Percentiles rank a stretch among this genome's conserved stretches.
phyloP scores from a whole-genome alignment of 1,139 yeast genomes.

The Sugiyamaella grinbergsii region DNA sequence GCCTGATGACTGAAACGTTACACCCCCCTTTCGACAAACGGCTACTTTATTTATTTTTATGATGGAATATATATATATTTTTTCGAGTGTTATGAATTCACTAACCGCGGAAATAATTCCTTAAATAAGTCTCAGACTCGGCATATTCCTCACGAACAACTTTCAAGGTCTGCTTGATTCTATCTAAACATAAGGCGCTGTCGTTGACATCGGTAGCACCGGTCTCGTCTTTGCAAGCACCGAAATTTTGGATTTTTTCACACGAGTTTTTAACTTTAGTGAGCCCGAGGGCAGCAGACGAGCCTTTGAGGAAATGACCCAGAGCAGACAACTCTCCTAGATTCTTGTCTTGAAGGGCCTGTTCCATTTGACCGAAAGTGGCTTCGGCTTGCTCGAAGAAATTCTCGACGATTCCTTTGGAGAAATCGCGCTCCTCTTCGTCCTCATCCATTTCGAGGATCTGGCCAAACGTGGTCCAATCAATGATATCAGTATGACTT shows the following conservation, averaged over 20 bases:
- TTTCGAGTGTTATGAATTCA: background rate
- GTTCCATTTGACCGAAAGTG: constrained; percentile 73
- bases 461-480: constrained; percentile 88
- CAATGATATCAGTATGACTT: constrained; percentile 59
- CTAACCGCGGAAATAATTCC: constrained; percentile 26
- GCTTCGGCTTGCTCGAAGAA: constrained; percentile 87
- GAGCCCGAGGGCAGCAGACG: constrained; percentile 92
- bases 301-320: constrained; percentile 94
- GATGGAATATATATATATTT: constrained; percentile 3
- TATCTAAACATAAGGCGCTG: constrained; percentile 34
- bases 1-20: no score
- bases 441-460: constrained; percentile 91
- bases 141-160: constrained; percentile 42
- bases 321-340: constrained; percentile 66
- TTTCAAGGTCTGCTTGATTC: constrained; percentile 34
- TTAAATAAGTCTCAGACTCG: constrained; percentile 38
- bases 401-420: constrained; percentile 71
- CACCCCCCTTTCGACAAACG: no score
- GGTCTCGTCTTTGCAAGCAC: constrained; percentile 52
- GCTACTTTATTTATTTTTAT: constrained; percentile 1
- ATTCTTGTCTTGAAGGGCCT: constrained; percentile 51
- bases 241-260: constrained; percentile 90
- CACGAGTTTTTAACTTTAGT: constrained; percentile 80
- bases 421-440: constrained; percentile 81
- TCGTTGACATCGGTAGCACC: constrained; percentile 40